Evolutionary conservation across 768 basidiomycete genomes (phyloP), one percentile per base, ranked within the genome.

Genomic region (Rhodocollybia butyracea): DNA sequence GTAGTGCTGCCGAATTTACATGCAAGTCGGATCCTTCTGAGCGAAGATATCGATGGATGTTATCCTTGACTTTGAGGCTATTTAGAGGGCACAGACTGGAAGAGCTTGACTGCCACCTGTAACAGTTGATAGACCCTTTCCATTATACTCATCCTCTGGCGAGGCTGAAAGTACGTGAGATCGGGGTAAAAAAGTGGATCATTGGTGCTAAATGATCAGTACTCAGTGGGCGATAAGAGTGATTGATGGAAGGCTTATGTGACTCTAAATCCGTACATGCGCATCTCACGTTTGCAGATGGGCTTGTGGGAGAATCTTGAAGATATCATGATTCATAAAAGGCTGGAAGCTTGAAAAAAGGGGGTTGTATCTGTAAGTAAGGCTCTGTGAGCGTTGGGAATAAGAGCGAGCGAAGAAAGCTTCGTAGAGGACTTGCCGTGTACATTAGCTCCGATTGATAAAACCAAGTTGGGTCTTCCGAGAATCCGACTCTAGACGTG

Each of bases 221-320:
- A n/a, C n/a, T n/a, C n/a, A n/a, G n/a, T 70, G 70, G 64, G 67
- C 66, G 79, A 78, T 78, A 78, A 77, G 70, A 70, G 74, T 76
- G 76, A 78, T 71, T 80, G 77, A 78, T 81, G 76, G 71, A 66
- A 73, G 66, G 69, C 63, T 57, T 48, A 51, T 46, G 43, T 54
- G 53, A 54, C 53, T 54, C 21, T 53, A 40, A 53, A 43, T 41
- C 51, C 51, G 51, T 30, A 39, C 31, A 53, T 40, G 31, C 30
- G 39, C 51, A 53, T 53, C 51, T 53, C 51, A 53, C 51, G 41
- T 41, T 30, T 42, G 51, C 51, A 53, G 39, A 26, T 51, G 50
- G 31, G 26, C 29, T 27, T 24, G 46, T 34, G 27, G 27, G 36
- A 51, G n/a, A n/a, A n/a, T n/a, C n/a, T n/a, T n/a, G n/a, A n/a